Evolutionary conservation across 192 early-diverging fungal species (phyloP).

Genomic region (Borealophlyctis nickersoniae): DNA sequence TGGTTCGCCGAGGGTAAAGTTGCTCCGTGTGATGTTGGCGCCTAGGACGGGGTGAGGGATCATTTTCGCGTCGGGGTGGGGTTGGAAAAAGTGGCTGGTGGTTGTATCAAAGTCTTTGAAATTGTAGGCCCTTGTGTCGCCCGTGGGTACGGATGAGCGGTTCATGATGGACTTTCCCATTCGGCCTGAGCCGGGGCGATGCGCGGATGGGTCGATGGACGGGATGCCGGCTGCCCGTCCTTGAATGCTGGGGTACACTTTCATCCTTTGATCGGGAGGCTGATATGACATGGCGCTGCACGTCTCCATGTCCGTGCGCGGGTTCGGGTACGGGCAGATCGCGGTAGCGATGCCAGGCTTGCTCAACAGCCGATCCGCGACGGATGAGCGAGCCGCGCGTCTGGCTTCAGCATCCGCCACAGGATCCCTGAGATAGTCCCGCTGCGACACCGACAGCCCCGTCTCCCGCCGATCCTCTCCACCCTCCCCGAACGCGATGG

Average conservation of each 20-base stretch:
- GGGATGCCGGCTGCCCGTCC: neutral
- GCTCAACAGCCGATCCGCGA: conserved; percentile 16
- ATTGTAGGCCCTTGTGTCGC: conserved; percentile 30
- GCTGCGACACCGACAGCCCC: conserved; percentile 14
- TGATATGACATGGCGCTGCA: conserved; percentile 6
- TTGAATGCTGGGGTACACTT: neutral
- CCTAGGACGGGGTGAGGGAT: conserved; percentile 37
- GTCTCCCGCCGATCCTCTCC: neutral
- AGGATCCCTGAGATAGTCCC: conserved; percentile 12
- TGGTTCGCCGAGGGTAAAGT: conserved; percentile 26
- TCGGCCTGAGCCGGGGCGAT: too few relatives aligned
- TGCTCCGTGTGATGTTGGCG: conserved; percentile 31
- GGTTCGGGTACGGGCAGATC: conserved; percentile 3
- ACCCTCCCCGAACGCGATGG: conserved; percentile 15
- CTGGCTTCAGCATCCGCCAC: conserved; percentile 5
- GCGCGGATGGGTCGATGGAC: neutral
- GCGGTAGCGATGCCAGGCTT: conserved; percentile 19
- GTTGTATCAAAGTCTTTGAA: conserved; percentile 15
- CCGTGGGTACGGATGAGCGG: conserved; percentile 37
- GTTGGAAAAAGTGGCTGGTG: conserved; percentile 20
- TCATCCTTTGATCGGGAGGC: neutral
- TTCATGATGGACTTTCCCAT: neutral
- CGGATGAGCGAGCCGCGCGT: conserved; percentile 9
- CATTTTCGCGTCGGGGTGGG: conserved; percentile 25
- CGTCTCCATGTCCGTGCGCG: conserved; percentile 8